Evolutionary conservation across 768 basidiomycete species (phyloP).

Genomic region (Suillus cothurnatus): DNA sequence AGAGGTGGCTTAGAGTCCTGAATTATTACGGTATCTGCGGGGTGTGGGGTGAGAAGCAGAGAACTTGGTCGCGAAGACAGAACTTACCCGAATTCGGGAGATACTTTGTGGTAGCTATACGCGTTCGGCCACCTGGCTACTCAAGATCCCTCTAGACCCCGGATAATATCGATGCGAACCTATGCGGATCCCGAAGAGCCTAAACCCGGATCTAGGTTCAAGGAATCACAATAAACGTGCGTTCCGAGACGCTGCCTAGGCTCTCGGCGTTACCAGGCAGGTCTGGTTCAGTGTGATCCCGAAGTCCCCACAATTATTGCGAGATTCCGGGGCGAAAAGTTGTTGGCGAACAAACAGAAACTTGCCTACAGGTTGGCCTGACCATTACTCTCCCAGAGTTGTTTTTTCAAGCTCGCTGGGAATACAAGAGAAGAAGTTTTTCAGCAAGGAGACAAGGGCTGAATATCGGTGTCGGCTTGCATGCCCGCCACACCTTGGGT

Average conservation of each 20-base stretch:
- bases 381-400: neutral
- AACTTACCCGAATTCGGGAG: neutral
- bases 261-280: neutral
- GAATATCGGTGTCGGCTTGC: neutral
- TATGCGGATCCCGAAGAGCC: neutral
- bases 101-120: neutral
- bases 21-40: neutral
- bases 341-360: neutral
- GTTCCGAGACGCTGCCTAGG: neutral
- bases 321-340: too few species aligned
- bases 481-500: neutral
- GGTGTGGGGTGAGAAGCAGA: slow-evolving; percentile 6
- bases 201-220: neutral
- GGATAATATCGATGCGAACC: neutral
- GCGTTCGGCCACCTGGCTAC: neutral
- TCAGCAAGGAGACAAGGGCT: neutral
- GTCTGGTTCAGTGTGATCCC: neutral
- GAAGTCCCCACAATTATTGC: neutral
- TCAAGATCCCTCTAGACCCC: neutral
- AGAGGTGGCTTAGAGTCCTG: neutral
- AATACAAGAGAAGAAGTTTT: neutral
- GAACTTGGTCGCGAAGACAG: neutral
- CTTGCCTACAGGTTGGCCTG: neutral
- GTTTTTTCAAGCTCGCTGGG: neutral
- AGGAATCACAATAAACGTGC: neutral